phyloP scores from a whole-genome alignment of 768 basidiomycete species.

The Mycena olivaceomarginata region DNA sequence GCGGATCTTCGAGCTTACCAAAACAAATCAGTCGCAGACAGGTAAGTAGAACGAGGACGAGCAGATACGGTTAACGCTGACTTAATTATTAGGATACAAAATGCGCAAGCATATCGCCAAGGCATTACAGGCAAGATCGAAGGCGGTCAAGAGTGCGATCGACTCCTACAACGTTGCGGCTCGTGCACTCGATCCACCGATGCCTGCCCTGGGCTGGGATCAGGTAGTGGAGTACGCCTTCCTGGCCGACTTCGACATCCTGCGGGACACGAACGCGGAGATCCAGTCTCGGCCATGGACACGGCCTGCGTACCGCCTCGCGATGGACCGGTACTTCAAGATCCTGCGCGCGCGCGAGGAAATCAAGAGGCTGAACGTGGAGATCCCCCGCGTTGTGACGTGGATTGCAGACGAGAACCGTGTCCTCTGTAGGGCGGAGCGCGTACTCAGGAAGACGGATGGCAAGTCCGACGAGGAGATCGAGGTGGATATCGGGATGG shows the following conservation, averaged over 20 bases:
- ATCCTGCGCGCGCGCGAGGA: constrained; percentile 48
- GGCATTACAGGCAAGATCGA: background rate
- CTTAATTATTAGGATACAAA: background rate
- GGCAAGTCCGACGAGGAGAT: too few species aligned
- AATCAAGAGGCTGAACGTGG: constrained; percentile 42
- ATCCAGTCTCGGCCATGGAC: constrained; percentile 39
- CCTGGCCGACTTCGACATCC: constrained; percentile 34
- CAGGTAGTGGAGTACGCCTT: background rate
- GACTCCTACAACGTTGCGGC: background rate
- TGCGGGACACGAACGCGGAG: constrained; percentile 28
- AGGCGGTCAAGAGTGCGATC: background rate
- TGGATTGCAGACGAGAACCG: background rate
- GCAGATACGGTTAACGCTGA: background rate
- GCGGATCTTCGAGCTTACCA: background rate
- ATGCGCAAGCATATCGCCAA: background rate
- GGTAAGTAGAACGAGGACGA: constrained; percentile 26
- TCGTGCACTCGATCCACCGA: background rate
- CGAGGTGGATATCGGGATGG: too few species aligned
- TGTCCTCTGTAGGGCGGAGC: background rate
- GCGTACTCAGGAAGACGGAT: too few species aligned
- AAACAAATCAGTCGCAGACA: constrained; percentile 25
- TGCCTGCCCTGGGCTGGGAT: background rate
- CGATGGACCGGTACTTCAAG: constrained; percentile 45
- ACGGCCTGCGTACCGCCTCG: constrained; percentile 28
- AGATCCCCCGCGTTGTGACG: background rate